Base-by-base conservation (phyloP, 768 basidiomycete species). In the Sarcomyxa edulis region DNA sequence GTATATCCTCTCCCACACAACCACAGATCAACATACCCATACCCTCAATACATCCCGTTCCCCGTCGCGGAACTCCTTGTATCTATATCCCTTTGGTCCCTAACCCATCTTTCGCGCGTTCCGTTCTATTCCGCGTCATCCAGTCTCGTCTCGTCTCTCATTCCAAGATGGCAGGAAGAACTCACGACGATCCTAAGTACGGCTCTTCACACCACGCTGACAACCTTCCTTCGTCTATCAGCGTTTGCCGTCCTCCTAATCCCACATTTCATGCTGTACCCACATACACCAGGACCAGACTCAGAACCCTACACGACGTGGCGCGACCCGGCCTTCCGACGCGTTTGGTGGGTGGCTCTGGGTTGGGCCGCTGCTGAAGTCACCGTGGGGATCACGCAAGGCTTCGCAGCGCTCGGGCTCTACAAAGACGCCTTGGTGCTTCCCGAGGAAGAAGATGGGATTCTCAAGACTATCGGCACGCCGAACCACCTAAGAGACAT, bases 311-410 rank as follows among this genome's bases (percentile, higher is more conserved):
- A 56, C 22, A 71, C 80, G 28, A 77, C 73, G 6, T 81, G 74
- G 66, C 62, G 57, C 39, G 68, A 79, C 45, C 51, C 63, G 1
- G 72, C 76, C 3, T 91, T 91, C 62, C 54, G 60, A 15, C 68
- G 75, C 21, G 74, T 84, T 3, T 89, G 87, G 85, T 86, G 81
- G 80, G 60, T 86, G 25, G 81, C 82, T 2, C 64, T 90, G 2
- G 83, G 84, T 0, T 87, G 81, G 81, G 81, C 84, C 9, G 59
- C 72, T 6, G 81, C 78, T 4, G 88, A 87, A 47, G 80, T 80
- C 4, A 46, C 72, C 15, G 76, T 78, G 1, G 74, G 77, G 4
- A 68, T 89, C 36, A 61, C 64, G 37, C 87, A 89, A 53, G 84
- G 84, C 7, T 91, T 86, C 51, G 72, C 73, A 33, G 74, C 76